These are phyloP conservation scores for Pseudisothecium myosuroides DNA, from an alignment of 225 moss, liverwort and hornwort species.

Conservation along the genomic window DNA sequence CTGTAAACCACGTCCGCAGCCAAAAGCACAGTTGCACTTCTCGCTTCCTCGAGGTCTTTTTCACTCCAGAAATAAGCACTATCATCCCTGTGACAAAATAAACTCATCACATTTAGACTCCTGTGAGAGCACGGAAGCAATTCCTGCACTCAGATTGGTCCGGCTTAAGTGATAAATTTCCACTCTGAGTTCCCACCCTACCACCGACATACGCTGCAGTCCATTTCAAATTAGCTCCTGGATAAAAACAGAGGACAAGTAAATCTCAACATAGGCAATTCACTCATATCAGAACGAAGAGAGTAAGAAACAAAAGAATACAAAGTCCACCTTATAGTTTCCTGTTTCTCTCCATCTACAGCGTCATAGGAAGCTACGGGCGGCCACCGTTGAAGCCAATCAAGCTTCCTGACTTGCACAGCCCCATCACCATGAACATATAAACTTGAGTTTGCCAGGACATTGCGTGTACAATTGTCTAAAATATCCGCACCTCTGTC, in stretches of 20 bases:
- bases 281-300: background rate
- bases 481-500: constrained; percentile 57
- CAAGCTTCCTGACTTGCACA: constrained; percentile 67
- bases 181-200: background rate
- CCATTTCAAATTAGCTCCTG: background rate
- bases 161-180: background rate
- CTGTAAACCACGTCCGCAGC: constrained; percentile 74
- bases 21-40: constrained; percentile 44
- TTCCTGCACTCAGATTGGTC: background rate
- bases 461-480: constrained; percentile 68
- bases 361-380: background rate
- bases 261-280: background rate
- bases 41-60: constrained; percentile 33
- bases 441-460: constrained; percentile 26
- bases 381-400: constrained; percentile 66
- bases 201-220: too few relatives aligned
- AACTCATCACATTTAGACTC: background rate
- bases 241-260: background rate
- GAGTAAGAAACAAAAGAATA: background rate
- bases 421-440: constrained; percentile 29
- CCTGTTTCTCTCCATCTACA: constrained; percentile 2
- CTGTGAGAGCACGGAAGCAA: background rate
- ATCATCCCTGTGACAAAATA: background rate
- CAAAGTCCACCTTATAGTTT: background rate
- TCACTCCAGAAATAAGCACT: constrained; percentile 42